A percentile compares a stretch with the other conserved stretches of the same genome.
phyloP scores from a whole-genome alignment of 805 yeast species.

The Candida bentonensis region DNA sequence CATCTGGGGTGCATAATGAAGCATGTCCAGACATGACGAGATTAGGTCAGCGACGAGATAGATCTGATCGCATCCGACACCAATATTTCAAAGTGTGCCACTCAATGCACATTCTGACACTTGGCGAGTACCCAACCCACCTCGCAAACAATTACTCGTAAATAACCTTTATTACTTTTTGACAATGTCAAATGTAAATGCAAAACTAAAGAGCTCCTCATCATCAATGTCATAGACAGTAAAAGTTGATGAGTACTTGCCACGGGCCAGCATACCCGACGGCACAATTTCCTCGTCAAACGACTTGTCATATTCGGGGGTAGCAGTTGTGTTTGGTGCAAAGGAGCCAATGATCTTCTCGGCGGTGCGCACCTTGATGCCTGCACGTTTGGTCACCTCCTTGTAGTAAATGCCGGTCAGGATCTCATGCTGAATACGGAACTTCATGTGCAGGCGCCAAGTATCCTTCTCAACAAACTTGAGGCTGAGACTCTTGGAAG shows the following conservation, averaged over 20 bases:
- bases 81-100: no score
- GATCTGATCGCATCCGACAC: no score
- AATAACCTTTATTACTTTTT: slow-evolving; percentile 28
- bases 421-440: slow-evolving; percentile 80
- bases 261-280: slow-evolving; percentile 77
- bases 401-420: slow-evolving; percentile 81
- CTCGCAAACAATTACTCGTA: no score
- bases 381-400: slow-evolving; percentile 74
- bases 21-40: no score
- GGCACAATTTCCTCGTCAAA: slow-evolving; percentile 76
- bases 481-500: slow-evolving; percentile 67
- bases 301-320: slow-evolving; percentile 55
- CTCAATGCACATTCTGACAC: no score
- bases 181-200: slow-evolving; percentile 78
- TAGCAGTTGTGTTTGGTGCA: slow-evolving; percentile 73
- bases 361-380: slow-evolving; percentile 67
- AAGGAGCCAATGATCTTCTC: slow-evolving; percentile 86
- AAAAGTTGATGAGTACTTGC: slow-evolving; percentile 65
- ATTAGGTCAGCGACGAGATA: no score
- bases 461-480: slow-evolving; percentile 27
- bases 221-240: slow-evolving; percentile 83
- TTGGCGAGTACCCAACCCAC: no score
- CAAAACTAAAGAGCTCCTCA: slow-evolving; percentile 51
- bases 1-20: no score
- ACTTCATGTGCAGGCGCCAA: slow-evolving; percentile 38